Conservation (phyloP, 768 basidiomycete genomes). For the Boletus tylopilopsis region DNA sequence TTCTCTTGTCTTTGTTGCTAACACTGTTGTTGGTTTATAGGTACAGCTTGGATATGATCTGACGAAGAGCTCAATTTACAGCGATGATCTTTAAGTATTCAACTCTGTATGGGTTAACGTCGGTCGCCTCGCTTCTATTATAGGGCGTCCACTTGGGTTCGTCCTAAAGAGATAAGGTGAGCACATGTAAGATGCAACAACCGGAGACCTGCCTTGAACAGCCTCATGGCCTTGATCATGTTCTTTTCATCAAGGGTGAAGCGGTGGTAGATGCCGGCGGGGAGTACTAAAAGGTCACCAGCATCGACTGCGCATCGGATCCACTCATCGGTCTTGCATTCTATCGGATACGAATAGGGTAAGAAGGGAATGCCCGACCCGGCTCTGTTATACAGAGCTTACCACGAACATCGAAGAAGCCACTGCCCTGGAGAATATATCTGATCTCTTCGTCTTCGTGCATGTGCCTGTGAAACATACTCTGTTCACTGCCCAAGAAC, state of each 20-base stretch:
- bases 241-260: constrained; percentile 84
- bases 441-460: constrained; percentile 97
- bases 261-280: constrained; percentile 91
- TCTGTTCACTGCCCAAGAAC: not conserved
- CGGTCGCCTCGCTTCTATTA: constrained; percentile 59
- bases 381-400: constrained; percentile 17
- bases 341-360: constrained; percentile 32
- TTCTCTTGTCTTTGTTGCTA: no score
- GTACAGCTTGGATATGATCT: constrained; percentile 5
- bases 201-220: no score
- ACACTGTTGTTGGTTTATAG: no score
- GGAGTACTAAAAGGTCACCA: constrained; percentile 84
- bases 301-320: constrained; percentile 71
- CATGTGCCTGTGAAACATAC: constrained; percentile 57
- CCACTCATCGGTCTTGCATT: constrained; percentile 69
- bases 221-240: constrained; percentile 68
- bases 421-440: constrained; percentile 81
- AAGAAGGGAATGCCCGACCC: not conserved
- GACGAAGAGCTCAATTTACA: no score
- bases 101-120: constrained; percentile 57
- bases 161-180: constrained; percentile 69
- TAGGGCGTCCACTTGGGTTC: constrained; percentile 89
- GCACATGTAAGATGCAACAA: no score
- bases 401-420: constrained; percentile 93
- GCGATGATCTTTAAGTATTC: constrained; percentile 55